Conservation (phyloP, 2,329 filamentous ascomycete genomes). For the Chaetomium olivaceum region DNA sequence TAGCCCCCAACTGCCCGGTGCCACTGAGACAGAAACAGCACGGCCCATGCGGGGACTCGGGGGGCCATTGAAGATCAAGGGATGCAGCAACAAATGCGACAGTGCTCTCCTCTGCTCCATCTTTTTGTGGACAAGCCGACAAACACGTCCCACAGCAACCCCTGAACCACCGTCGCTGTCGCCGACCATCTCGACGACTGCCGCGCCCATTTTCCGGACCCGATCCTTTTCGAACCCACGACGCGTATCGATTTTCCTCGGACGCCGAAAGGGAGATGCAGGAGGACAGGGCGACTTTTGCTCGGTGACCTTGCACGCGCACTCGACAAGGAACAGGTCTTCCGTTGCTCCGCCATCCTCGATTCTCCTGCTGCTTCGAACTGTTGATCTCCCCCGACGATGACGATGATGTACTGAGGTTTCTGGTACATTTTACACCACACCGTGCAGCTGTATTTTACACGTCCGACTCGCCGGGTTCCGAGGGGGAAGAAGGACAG, state of each 20-base stretch:
- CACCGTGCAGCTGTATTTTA: slow-evolving; percentile 6
- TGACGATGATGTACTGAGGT: slow-evolving; percentile 22
- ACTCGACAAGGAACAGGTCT: background rate
- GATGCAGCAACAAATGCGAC: slow-evolving; percentile 24
- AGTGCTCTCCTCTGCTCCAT: slow-evolving; percentile 17
- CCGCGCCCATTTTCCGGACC: background rate
- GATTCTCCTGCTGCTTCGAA: slow-evolving; percentile 8
- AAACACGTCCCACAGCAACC: slow-evolving; percentile 21
- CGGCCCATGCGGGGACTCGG: slow-evolving; percentile 16
- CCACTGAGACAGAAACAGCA: background rate
- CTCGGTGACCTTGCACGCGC: slow-evolving; percentile 14
- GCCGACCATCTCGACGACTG: slow-evolving; percentile 7
- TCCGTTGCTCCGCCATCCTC: slow-evolving; percentile 16
- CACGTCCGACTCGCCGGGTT: background rate
- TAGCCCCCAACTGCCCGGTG: background rate
- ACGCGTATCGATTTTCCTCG: background rate
- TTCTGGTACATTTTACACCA: background rate
- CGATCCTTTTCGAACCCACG: background rate
- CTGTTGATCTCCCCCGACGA: slow-evolving; percentile 9
- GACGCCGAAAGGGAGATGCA: slow-evolving; percentile 16
- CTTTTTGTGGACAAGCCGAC: slow-evolving; percentile 21
- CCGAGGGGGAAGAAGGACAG: background rate
- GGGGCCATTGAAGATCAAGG: slow-evolving; percentile 10
- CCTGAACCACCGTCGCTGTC: slow-evolving; percentile 19
- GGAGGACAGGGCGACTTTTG: background rate